Percentiles rank a stretch among this genome's conserved stretches.
Evolutionary conservation across 352 stramenopile species (phyloP).

Genomic region (Phytophthora chlamydospora): DNA sequence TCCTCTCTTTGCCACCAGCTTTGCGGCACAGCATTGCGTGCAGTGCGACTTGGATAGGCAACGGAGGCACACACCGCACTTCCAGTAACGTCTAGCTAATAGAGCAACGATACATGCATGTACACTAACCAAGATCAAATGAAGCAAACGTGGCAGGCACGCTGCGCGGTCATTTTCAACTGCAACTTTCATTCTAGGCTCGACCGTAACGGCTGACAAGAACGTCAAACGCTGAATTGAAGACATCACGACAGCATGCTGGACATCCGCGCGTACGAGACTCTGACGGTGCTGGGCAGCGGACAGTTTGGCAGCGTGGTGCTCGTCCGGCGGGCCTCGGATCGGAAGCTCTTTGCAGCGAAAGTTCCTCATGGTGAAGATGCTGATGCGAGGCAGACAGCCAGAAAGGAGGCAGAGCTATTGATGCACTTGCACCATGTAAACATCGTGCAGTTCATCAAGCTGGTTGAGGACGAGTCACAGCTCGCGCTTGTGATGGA

Average conservation of each 20-base stretch:
- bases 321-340: constrained; percentile 45
- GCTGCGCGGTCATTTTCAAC: constrained; percentile 18
- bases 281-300: constrained; percentile 51
- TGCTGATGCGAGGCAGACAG: constrained; percentile 4
- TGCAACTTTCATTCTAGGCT: too few species aligned
- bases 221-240: neutral
- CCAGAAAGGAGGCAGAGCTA: constrained; percentile 55
- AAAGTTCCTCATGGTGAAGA: constrained; percentile 46
- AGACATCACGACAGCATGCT: constrained; percentile 11
- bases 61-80: constrained; percentile 4
- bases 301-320: constrained; percentile 66
- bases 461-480: constrained; percentile 38
- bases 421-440: constrained; percentile 53
- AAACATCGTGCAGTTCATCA: constrained; percentile 73
- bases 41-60: constrained; percentile 17
- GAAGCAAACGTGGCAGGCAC: constrained; percentile 19
- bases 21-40: constrained; percentile 16
- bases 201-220: constrained; percentile 12
- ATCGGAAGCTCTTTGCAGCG: constrained; percentile 53
- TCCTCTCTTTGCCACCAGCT: constrained; percentile 9
- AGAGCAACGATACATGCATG: constrained; percentile 45
- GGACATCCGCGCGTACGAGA: constrained; percentile 51
- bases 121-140: constrained; percentile 39
- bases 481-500: constrained; percentile 77
- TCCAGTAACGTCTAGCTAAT: constrained; percentile 39